Base-by-base conservation (phyloP, 2,329 filamentous ascomycete genomes). In the Pseudocercospora cruenta region DNA sequence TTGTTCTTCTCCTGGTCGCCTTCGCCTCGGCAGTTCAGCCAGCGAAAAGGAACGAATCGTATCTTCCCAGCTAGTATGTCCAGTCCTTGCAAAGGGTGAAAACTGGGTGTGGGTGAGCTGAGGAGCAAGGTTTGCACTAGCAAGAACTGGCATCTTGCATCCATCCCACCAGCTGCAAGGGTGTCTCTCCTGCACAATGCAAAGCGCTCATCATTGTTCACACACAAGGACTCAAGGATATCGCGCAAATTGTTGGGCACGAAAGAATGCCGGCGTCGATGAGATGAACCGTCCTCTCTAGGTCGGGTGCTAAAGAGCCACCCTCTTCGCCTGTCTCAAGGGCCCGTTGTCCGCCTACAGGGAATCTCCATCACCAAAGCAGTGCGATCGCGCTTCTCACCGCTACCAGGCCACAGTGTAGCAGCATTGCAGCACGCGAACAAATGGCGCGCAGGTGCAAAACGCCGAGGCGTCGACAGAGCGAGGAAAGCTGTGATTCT, bases 21-120 rank as follows among this genome's bases (percentile, higher is more conserved):
- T 22, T 31, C 53, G 51, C 61, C 51, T 58, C 61, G 61, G 61
- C 61, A 63, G 36, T 58, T 63, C 53, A 51, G 22, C 43, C 59
- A 39, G 31, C 55, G 8, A 36, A 36, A 21, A 58, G 55, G 55
- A 58, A 58, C 55, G 45, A 55, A 21, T 64, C 55, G 55, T 31
- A 45, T 26, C 24, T 62, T 54, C 43, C 62, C 51, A 60, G 57
- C 57, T 33, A 24, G 28, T 26, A 28, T 14, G 22, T 51, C 16
- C 19, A 16, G n/a, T 22, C 45, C 45, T 22, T 49, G 45, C 45
- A 49, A 49, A 62, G 47, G 28, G 24, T 19, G 33, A 39, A 43
- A 28, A 53, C 19, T 59, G 43, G 55, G 33, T 62, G 43, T 59
- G 62, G 62, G 58, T 36, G 39, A 28, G 58, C 55, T 62, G 61